Conservation (phyloP, 192 early-diverging fungal species). For the Backusella luteola region DNA sequence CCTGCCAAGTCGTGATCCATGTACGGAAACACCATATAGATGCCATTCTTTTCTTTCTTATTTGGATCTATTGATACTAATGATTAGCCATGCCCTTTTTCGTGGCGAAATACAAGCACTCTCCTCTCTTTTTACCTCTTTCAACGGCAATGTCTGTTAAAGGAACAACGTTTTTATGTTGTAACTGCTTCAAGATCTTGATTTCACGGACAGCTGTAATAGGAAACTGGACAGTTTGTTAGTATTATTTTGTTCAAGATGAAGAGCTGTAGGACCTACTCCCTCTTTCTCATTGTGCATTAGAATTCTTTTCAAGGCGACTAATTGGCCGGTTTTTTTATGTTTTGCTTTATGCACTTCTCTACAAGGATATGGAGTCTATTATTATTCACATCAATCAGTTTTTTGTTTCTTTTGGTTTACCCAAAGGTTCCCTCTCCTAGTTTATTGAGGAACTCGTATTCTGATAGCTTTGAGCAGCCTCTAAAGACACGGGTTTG, state of each 20-base stretch:
- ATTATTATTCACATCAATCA: neutral
- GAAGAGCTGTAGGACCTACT: conserved; percentile 7
- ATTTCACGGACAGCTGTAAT: conserved; percentile 98
- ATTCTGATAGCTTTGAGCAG: conserved; percentile 79
- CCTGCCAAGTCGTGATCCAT: conserved; percentile 98
- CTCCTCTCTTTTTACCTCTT: conserved; percentile 42
- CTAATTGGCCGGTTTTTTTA: conserved; percentile 59
- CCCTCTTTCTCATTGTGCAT: conserved; percentile 96
- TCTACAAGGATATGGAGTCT: conserved; percentile 33
- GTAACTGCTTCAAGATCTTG: conserved; percentile 84
- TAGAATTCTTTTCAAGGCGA: conserved; percentile 93
- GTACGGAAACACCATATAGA: conserved; percentile 98
- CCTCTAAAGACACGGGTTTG: conserved; percentile 44
- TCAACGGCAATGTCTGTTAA: conserved; percentile 74
- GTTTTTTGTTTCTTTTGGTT: neutral
- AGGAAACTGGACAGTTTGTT: conserved; percentile 52
- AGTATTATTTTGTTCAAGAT: neutral
- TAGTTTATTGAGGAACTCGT: conserved; percentile 80
- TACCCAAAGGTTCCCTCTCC: conserved; percentile 98
- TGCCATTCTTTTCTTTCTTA: conserved; percentile 45
- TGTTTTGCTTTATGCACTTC: conserved; percentile 88
- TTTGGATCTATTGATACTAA: neutral
- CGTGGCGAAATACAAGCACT: too few relatives aligned
- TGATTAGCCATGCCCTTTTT: neutral
- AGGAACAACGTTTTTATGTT: conserved; percentile 77